Evolutionary conservation across 2,329 filamentous ascomycete species (phyloP).

Genomic region (Phoma sp.): DNA sequence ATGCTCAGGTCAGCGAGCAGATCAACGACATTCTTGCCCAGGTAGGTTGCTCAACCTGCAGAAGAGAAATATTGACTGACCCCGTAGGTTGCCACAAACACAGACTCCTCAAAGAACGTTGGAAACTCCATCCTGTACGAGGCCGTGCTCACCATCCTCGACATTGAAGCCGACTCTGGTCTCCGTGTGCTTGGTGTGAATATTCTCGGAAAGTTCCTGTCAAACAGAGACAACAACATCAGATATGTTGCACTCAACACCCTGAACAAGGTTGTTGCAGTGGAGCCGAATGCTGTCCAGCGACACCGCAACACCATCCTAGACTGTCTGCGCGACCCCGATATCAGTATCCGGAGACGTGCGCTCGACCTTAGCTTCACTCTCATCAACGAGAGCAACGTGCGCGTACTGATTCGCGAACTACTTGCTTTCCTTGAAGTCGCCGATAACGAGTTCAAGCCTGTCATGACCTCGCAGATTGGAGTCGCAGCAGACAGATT

Average conservation of each 20-base stretch:
- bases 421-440: constrained; percentile 94
- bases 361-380: constrained; percentile 99
- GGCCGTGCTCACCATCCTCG: constrained; percentile 93
- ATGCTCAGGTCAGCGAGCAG: constrained; percentile 87
- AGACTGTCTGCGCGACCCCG: constrained; percentile 93
- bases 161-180: constrained; percentile 97
- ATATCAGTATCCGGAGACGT: constrained; percentile 95
- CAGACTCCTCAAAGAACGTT: constrained; percentile 97
- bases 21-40: constrained; percentile 99
- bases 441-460: constrained; percentile 98
- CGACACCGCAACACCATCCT: constrained; percentile 96
- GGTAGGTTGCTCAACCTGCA: constrained; percentile 30
- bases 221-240: constrained; percentile 99
- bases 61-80: constrained; percentile 21
- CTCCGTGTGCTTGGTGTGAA: constrained; percentile 95
- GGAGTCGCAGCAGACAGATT: constrained; percentile 96
- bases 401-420: constrained; percentile 91
- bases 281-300: constrained; percentile 97
- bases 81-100: constrained; percentile 85
- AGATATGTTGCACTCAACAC: constrained; percentile 98
- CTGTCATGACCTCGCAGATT: constrained; percentile 97
- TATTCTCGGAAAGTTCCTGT: constrained; percentile 95
- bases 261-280: constrained; percentile 95
- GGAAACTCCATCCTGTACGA: constrained; percentile 98
- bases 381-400: constrained; percentile 95